Evolutionary conservation across 805 yeast species (phyloP).

Genomic region (Jamesozyma hellenica): DNA sequence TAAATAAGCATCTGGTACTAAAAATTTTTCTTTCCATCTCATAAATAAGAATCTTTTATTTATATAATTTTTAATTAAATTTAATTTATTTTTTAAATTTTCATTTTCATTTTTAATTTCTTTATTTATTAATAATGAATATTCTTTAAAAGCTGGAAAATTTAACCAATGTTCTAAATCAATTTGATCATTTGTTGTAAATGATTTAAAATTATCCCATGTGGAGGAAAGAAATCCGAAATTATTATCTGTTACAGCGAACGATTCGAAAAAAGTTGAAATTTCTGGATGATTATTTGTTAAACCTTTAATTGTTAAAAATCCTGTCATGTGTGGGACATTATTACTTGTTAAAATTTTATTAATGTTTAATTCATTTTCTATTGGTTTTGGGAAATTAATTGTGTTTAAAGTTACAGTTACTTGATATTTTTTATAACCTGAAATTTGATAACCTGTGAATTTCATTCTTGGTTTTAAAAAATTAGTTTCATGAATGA

Average conservation of each 20-base stretch:
- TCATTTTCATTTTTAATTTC: constrained; percentile 6
- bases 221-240: constrained; percentile 24
- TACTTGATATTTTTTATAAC: constrained; percentile 37
- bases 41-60: constrained; percentile 53
- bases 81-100: constrained; percentile 7
- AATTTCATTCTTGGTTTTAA: constrained; percentile 24
- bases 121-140: constrained; percentile 4
- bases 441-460: constrained; percentile 30
- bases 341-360: background rate
- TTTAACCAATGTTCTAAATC: constrained; percentile 62
- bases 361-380: no score
- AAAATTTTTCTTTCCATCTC: constrained; percentile 91
- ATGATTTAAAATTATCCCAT: constrained; percentile 30
- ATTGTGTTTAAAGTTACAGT: constrained; percentile 48
- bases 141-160: constrained; percentile 37
- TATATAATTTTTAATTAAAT: constrained; percentile 21
- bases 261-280: constrained; percentile 59
- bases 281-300: constrained; percentile 60
- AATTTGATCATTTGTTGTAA: constrained; percentile 53
- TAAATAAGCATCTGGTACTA: constrained; percentile 67
- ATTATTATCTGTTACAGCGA: constrained; percentile 17
- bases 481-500: constrained; percentile 10
- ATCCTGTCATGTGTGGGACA: constrained; percentile 42
- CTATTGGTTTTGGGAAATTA: constrained; percentile 32
- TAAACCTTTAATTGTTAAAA: constrained; percentile 55